phyloP scores from a whole-genome alignment of 352 stramenopile species.

The Phytopythium boreale region DNA sequence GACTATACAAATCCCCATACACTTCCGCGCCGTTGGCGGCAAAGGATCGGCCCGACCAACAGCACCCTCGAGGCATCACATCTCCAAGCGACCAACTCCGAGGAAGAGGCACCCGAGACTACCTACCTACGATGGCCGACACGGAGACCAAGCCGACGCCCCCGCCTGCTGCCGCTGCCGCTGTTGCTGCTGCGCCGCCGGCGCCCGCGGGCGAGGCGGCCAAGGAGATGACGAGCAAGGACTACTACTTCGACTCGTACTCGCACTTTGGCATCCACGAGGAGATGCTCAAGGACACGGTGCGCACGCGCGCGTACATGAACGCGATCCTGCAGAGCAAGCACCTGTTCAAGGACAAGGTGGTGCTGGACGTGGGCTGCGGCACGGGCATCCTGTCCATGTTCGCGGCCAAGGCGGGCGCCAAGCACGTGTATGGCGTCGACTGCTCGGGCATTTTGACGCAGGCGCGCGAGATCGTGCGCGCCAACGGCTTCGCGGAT shows the following conservation, averaged over 20 bases:
- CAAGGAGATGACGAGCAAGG: slow-evolving; percentile 88
- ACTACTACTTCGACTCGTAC: slow-evolving; percentile 99
- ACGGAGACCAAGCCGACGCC: background rate
- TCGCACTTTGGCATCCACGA: slow-evolving; percentile 98
- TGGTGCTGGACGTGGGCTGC: slow-evolving; percentile 97
- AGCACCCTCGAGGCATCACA: background rate
- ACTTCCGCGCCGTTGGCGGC: background rate
- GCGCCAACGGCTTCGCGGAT: slow-evolving; percentile 89
- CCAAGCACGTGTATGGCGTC: slow-evolving; percentile 92
- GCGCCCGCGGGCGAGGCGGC: slow-evolving; percentile 12
- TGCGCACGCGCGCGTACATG: slow-evolving; percentile 96
- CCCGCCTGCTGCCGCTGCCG: slow-evolving; percentile 4
- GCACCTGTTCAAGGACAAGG: slow-evolving; percentile 96
- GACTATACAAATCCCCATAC: slow-evolving; percentile 3
- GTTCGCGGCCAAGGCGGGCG: slow-evolving; percentile 94
- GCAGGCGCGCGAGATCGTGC: slow-evolving; percentile 94
- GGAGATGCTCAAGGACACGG: slow-evolving; percentile 89
- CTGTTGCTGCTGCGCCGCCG: slow-evolving; percentile 14
- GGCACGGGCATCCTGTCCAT: slow-evolving; percentile 97
- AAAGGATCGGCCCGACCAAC: background rate
- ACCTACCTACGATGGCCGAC: too few species aligned
- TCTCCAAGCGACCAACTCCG: background rate
- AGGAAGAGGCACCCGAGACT: too few species aligned
- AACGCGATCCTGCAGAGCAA: slow-evolving; percentile 97
- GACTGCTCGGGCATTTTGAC: slow-evolving; percentile 94